Base-by-base conservation (phyloP, 2,329 filamentous ascomycete genomes). In the Penicillium sp. region DNA sequence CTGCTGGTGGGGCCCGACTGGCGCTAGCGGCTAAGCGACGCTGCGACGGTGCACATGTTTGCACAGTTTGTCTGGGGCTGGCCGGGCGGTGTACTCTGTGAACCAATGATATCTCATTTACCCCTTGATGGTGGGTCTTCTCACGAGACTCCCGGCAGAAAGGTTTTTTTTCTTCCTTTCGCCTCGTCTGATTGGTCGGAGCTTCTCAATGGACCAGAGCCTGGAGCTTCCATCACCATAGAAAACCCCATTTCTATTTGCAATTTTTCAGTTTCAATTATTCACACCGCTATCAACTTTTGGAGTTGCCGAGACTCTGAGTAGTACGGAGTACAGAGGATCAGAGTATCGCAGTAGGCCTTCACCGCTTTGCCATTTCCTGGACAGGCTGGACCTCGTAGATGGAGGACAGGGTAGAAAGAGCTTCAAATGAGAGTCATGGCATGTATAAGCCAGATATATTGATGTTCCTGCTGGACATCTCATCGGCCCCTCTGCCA, bases 21-120 rank as follows among this genome's bases (percentile, higher is more conserved):
- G 9, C 24, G 35, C 68, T 74, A 73, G 58, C 54, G 37, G n/a
- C 47, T 68, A 73, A 76, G 72, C 73, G 74, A 75, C 67, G 30
- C 53, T 68, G 71, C 73, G 74, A 75, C 67, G 30, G 51, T 68
- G 71, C 69, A 69, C 66, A 13, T 15, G 55, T 71, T 69, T 69
- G 68, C 19, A n/a, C 33, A 1, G 10, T 50, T 51, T 49, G 30
- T 8, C 8, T n/a, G 17, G 7, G 10, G 24, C 17, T 5, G 2
- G 17, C 10, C 1, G 51, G 13, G 33, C 40, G 22, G 19, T 53
- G 40, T 54, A 22, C 17, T 0, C 3, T 1, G 15, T 5, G 13
- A 1, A 4, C 30, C 40, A 60, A 50, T 57, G 0, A 56, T 1
- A 28, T 47, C 24, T n/a, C 3, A 2, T 4, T 2, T 0, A 6